A percentile compares a stretch with the other conserved stretches of the same genome.
phyloP scores from a whole-genome alignment of 306 rosid genomes.

The Ammopiptanthus mongolicus region DNA sequence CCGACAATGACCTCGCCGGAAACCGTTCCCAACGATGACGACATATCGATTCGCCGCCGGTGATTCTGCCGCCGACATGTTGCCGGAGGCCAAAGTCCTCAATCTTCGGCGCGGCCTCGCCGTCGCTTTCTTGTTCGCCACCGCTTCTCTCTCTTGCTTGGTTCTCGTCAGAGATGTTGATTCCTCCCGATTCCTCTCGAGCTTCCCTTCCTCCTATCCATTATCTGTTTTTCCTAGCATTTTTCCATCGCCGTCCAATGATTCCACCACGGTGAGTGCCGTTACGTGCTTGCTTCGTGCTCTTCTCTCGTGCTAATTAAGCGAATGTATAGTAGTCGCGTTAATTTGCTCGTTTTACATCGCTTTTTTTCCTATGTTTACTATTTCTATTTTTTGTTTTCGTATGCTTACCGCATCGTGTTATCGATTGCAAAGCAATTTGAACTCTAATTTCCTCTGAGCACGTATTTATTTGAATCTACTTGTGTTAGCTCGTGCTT shows the following conservation, averaged over 20 bases:
- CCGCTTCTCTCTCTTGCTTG: constrained; percentile 48
- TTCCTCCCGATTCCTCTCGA: constrained; percentile 41
- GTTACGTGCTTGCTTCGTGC: not conserved
- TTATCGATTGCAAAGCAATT: not conserved
- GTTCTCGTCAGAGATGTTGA: constrained; percentile 40
- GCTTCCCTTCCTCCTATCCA: constrained; percentile 35
- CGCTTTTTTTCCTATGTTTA: not conserved
- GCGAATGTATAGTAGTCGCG: not conserved
- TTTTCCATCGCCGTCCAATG: constrained; percentile 23
- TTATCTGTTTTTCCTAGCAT: constrained; percentile 23
- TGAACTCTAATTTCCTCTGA: not conserved
- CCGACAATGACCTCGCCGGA: not conserved
- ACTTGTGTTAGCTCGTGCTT: not conserved
- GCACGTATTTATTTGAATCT: not conserved
- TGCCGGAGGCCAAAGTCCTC: constrained; percentile 15
- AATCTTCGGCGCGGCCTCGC: constrained; percentile 28
- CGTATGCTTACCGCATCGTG: not conserved
- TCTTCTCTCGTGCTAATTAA: not conserved
- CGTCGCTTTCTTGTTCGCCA: constrained; percentile 36
- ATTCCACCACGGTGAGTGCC: constrained; percentile 39
- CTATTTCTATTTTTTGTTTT: not conserved
- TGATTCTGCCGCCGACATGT: constrained; percentile 31
- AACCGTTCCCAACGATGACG: not conserved
- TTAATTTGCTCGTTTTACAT: not conserved
- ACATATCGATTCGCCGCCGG: not conserved